phyloP scores from a whole-genome alignment of 2,329 filamentous ascomycete genomes.

The Elsinoe perseae region DNA sequence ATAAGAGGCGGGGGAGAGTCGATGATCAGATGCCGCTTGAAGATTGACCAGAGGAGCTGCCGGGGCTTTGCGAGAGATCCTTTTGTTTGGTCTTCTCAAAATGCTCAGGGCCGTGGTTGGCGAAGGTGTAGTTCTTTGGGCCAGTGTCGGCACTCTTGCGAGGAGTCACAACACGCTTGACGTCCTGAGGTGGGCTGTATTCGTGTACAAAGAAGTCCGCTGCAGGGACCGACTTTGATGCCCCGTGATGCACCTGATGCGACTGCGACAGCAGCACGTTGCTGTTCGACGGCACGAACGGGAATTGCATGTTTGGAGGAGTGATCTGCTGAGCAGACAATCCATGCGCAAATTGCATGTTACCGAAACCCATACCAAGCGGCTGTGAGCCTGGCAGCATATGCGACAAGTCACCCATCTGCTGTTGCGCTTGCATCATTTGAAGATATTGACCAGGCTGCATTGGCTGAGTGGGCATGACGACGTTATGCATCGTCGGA shows the following conservation, averaged over 20 bases:
- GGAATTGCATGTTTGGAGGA: constrained; percentile 17
- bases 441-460: constrained; percentile 17
- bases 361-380: background rate
- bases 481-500: constrained; percentile 19
- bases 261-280: constrained; percentile 23
- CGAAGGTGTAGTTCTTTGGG: constrained; percentile 42
- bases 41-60: constrained; percentile 13
- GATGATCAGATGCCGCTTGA: background rate
- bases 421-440: constrained; percentile 19
- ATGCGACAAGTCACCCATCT: constrained; percentile 17
- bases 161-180: constrained; percentile 28
- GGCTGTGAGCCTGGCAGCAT: constrained; percentile 12
- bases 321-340: constrained; percentile 17
- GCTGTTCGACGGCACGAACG: constrained; percentile 17
- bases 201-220: constrained; percentile 40
- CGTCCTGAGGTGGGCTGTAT: constrained; percentile 39
- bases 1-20: background rate
- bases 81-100: constrained; percentile 31
- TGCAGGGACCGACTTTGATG: constrained; percentile 18
- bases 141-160: constrained; percentile 25
- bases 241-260: constrained; percentile 22
- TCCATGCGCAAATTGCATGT: constrained; percentile 7
- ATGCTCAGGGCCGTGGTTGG: constrained; percentile 40
- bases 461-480: constrained; percentile 17
- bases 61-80: constrained; percentile 13